These are phyloP conservation scores for Fraxinus pennsylvanica DNA, from an alignment of 257 asterid species.

Conservation along the genomic window DNA sequence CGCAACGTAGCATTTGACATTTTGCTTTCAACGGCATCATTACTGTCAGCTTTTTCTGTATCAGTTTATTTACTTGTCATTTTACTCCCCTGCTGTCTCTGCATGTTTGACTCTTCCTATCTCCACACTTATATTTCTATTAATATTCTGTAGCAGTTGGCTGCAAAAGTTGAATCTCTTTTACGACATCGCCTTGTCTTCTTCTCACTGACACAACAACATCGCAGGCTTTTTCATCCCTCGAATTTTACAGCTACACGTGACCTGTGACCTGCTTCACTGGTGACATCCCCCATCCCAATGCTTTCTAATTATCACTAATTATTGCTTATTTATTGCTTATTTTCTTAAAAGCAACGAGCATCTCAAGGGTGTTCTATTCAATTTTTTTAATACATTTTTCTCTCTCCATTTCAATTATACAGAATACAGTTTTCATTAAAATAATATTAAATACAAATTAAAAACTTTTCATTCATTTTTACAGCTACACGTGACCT, in stretches of 20 bases:
- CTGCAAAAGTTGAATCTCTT: conserved; percentile 39
- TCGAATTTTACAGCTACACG: not conserved
- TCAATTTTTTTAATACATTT: no score
- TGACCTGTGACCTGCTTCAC: conserved; percentile 20
- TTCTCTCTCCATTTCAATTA: no score
- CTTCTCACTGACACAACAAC: not conserved
- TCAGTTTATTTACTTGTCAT: conserved; percentile 34
- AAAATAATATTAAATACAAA: no score
- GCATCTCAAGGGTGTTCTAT: not conserved
- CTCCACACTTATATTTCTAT: not conserved
- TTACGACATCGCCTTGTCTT: conserved; percentile 19
- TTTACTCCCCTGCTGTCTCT: conserved; percentile 26
- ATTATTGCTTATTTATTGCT: not conserved
- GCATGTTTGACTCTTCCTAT: conserved; percentile 39
- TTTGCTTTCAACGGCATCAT: conserved; percentile 91
- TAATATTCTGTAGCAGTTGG: conserved; percentile 16
- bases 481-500: no score
- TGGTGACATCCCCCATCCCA: not conserved
- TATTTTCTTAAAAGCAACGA: not conserved
- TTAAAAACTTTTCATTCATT: no score
- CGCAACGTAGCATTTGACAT: conserved; percentile 79
- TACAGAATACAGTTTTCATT: no score
- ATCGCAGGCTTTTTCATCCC: conserved; percentile 16
- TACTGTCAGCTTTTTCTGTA: not conserved
- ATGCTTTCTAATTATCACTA: not conserved